These are phyloP conservation scores for Pontederia paniculata DNA, from an alignment of 176 grass and related monocot species.

Conservation along the genomic window DNA sequence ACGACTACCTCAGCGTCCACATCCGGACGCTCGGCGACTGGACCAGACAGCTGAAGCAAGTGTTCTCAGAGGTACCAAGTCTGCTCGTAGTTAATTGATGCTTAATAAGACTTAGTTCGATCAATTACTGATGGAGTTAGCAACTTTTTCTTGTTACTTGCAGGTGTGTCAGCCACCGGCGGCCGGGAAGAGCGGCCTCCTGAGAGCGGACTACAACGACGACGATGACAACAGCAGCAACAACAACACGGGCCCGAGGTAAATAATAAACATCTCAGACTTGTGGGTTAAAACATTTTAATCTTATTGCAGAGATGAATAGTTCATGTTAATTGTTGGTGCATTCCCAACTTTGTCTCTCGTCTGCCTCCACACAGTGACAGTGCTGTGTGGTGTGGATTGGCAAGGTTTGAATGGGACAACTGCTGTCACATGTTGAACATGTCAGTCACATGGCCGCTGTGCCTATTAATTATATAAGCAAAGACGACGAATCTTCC, in stretches of 20 bases:
- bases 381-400: too few species aligned
- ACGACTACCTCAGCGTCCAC: slow-evolving; percentile 87
- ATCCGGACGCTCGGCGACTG: slow-evolving; percentile 94
- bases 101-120: too few species aligned
- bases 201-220: slow-evolving; percentile 59
- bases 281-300: neutral
- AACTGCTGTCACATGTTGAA: too few species aligned
- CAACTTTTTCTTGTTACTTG: slow-evolving; percentile 14
- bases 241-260: slow-evolving; percentile 19
- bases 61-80: slow-evolving; percentile 90
- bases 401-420: too few species aligned
- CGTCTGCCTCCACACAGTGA: too few species aligned
- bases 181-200: slow-evolving; percentile 64
- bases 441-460: too few species aligned
- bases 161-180: slow-evolving; percentile 57
- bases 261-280: too few species aligned
- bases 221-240: slow-evolving; percentile 44
- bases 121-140: neutral
- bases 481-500: too few species aligned
- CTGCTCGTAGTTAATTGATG: too few species aligned
- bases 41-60: slow-evolving; percentile 69
- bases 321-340: neutral
- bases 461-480: too few species aligned
- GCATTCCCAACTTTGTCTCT: too few species aligned
- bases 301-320: neutral